Conservation (phyloP, 768 basidiomycete species). For the Mycena rebaudengoi region DNA sequence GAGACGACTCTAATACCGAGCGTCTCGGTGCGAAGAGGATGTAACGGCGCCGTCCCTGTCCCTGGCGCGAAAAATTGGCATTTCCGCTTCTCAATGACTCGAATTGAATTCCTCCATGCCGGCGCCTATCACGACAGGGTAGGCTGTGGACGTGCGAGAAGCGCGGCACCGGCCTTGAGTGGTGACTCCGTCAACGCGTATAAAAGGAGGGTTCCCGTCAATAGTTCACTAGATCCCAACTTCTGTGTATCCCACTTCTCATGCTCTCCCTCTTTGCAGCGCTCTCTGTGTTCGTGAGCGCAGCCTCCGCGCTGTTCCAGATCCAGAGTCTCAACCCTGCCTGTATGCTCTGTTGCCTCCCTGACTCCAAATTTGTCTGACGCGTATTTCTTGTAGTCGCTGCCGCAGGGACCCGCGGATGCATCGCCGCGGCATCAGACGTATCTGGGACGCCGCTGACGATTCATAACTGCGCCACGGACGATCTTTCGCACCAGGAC, state of each 20-base stretch:
- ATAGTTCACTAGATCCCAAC: conserved; percentile 12
- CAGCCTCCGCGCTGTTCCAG: conserved; percentile 16
- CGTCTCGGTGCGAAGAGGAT: conserved; percentile 6
- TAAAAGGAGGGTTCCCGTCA: conserved; percentile 5
- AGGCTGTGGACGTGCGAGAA: conserved; percentile 6
- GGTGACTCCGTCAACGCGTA: conserved; percentile 7
- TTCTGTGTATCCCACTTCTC: conserved; percentile 9
- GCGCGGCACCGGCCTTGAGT: conserved; percentile 9
- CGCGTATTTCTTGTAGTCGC: conserved; percentile 9
- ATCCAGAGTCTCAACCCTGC: conserved; percentile 11
- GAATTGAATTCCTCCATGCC: conserved; percentile 10
- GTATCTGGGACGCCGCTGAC: conserved; percentile 13
- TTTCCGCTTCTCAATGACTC: conserved; percentile 8
- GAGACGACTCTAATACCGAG: not conserved
- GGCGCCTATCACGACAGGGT: conserved; percentile 12
- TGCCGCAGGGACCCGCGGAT: conserved; percentile 11
- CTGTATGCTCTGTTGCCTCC: conserved; percentile 7
- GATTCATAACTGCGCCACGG: conserved; percentile 11
- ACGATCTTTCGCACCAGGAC: conserved; percentile 14
- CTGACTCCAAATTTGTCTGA: conserved; percentile 6
- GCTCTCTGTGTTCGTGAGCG: conserved; percentile 8
- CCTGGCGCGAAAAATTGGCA: conserved; percentile 1
- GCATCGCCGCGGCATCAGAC: conserved; percentile 13
- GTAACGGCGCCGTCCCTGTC: conserved; percentile 6
- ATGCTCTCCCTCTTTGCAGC: conserved; percentile 10